Evolutionary conservation across 163 green algal genomes (phyloP), one percentile per base, ranked within the genome.

Genomic region (Smithsoniella earleae): DNA sequence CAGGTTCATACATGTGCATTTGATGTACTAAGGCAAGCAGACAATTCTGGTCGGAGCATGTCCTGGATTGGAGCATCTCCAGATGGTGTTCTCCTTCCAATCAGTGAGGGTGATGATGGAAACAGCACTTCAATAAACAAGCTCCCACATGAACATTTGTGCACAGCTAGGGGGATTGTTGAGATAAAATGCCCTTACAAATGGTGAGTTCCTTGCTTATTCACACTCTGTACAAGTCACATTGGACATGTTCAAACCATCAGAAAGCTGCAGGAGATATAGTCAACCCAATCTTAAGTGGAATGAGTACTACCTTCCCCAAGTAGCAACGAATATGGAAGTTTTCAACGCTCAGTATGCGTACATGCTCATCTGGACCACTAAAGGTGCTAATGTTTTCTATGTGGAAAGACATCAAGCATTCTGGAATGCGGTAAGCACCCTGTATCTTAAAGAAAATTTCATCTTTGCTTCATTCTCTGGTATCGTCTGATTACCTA

Each of bases 141-240:
- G 8, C 49, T 10, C 13, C 6, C 8, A 27, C 0, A 25, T 27
- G 49, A 64, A 36, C 25, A 18, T 64, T 6, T 10, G 8, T 36
- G 49, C 40, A 22, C 40, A 10, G 40, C 6, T 16, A 69, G 43
- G 25, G 58, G 58, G 6, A 34, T 69, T 36, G 8, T 69, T 5
- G 58, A 69, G 16, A 69, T 69, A 30, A 69, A 69, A 31, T 69
- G 58, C 27, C 58, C 58, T 13, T 69, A 43, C 58, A 69, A 69
- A 18, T 27, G 31, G 49, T 64, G 13, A 25, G 49, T 27, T 54
- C 18, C 44, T 25, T 54, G 18, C 20, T 54, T 20, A 54, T 54
- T 18, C 20, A 25, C 18, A 54, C 44, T 20, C 20, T 54, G 44
- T 20, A 25, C 18, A 54, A n/a, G n/a, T n/a, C n/a, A n/a, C n/a